phyloP scores from a whole-genome alignment of 352 stramenopile genomes.

The Pythium apleroticum region DNA sequence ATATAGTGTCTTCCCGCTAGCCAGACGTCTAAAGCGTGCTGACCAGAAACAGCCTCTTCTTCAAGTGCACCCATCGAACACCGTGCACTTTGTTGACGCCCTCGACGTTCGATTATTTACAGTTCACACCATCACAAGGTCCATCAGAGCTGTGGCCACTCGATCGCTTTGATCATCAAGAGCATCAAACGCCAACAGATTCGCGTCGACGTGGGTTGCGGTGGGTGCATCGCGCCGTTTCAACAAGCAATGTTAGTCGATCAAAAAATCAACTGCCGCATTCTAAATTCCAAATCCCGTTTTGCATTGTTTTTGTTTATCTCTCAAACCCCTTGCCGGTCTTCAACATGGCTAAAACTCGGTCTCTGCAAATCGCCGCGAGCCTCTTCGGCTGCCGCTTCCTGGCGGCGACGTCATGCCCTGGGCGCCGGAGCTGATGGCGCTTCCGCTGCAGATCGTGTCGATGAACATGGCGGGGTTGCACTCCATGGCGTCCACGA shows the following conservation, averaged over 20 bases:
- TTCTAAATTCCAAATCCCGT: too few species aligned
- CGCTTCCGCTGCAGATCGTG: slow-evolving; percentile 44
- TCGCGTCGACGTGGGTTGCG: not conserved
- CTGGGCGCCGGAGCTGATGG: not conserved
- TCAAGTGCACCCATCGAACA: not conserved
- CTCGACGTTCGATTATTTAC: not conserved
- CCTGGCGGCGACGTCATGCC: not conserved
- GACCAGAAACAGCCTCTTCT: not conserved
- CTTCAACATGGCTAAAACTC: slow-evolving; percentile 7
- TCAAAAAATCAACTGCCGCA: too few species aligned
- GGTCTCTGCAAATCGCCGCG: slow-evolving; percentile 1
- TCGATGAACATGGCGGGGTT: slow-evolving; percentile 71
- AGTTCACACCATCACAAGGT: not conserved
- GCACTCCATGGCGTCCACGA: slow-evolving; percentile 82
- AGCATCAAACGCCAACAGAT: not conserved
- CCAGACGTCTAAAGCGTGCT: not conserved
- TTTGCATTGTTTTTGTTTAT: too few species aligned
- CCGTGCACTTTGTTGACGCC: not conserved
- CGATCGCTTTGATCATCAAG: too few species aligned
- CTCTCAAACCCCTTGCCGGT: too few species aligned
- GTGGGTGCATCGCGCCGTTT: not conserved
- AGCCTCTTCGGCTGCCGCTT: not conserved
- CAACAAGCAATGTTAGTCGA: too few species aligned
- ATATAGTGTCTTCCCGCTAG: not conserved
- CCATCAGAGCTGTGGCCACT: too few species aligned